Base-by-base conservation (phyloP, 2,329 filamentous ascomycete genomes). In the Cladophialophora exuberans region DNA sequence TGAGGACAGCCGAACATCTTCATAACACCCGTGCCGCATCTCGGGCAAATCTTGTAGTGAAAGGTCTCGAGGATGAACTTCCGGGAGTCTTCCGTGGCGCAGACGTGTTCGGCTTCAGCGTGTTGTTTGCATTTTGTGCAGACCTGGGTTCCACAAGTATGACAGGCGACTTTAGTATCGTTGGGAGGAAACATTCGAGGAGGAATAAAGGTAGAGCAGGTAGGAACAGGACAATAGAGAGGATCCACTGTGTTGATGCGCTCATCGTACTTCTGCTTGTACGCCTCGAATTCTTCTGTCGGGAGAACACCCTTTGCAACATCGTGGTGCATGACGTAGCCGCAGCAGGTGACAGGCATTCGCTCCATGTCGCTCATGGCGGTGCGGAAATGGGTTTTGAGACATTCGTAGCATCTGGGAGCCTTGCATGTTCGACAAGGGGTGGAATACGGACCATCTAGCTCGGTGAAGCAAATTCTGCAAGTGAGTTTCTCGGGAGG, bases 21-120 rank as follows among this genome's bases (percentile, higher is more conserved):
- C 57, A 72, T 71, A 13, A 81, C 65, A 6, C 73, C 78, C n/a
- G 74, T 68, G 1, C 71, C 68, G 56, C 79, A 81, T 50, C 74
- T 74, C 0, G 79, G 79, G 51, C 79, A 82, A 6, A 71, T 68
- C 63, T 79, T 81, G 64, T 79, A 76, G 3, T 75, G 73, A 67
- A 73, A 78, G 36, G 65, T 67, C 43, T 69, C 66, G 2, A 81
- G 65, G 28, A 76, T 62, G 4, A 45, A 52, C 23, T 76, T 70
- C 18, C 72, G 54, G 26, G 73, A 71, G 3, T 69, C 65, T 5
- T 66, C 68, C 31, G 66, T 66, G 17, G 67, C 56, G 30, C 67
- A 66, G 6, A 64, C 61, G 11, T 65, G 44, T 17, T 54, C 58
- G 2, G 54, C 53, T 49, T 79, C 76, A n/a, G 70, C 70, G 3